Conservation (phyloP, 2,329 filamentous ascomycete genomes). For the Ilyonectria mors-panacis region DNA sequence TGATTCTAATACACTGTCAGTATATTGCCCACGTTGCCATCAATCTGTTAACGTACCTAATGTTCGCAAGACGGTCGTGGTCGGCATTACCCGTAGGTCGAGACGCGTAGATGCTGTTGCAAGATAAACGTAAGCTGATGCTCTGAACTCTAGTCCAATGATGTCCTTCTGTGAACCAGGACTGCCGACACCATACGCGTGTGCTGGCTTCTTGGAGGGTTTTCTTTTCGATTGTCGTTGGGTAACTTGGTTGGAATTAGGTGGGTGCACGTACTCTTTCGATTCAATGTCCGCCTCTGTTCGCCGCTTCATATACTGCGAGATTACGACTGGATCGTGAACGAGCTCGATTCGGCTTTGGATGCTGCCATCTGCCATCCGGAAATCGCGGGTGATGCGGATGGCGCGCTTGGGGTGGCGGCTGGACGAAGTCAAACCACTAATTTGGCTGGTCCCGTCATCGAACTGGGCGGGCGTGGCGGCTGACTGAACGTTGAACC, state of each 20-base stretch:
- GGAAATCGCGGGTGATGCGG: conserved; percentile 79
- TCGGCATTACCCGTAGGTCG: conserved; percentile 66
- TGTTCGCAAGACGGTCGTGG: conserved; percentile 63
- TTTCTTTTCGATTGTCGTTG: conserved; percentile 20
- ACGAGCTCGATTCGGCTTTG: conserved; percentile 78
- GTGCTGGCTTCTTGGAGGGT: conserved; percentile 25
- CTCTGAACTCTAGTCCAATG: conserved; percentile 53
- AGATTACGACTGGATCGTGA: conserved; percentile 88
- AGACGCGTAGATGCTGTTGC: conserved; percentile 64
- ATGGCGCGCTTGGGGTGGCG: conserved; percentile 77
- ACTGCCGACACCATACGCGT: conserved; percentile 46
- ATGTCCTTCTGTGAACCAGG: conserved; percentile 50
- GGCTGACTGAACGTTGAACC: conserved; percentile 80
- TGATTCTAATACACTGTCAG: conserved; percentile 55
- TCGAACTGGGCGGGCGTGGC: conserved; percentile 78
- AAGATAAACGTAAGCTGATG: conserved; percentile 57
- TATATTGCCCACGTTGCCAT: neutral
- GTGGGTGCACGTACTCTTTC: conserved; percentile 74
- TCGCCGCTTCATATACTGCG: conserved; percentile 87
- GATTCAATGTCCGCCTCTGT: conserved; percentile 79
- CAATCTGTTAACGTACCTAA: conserved; percentile 53
- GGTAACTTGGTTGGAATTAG: conserved; percentile 21
- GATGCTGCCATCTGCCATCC: conserved; percentile 61
- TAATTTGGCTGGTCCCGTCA: conserved; percentile 86
- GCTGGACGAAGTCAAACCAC: conserved; percentile 75